Evolutionary conservation across 208 protist species (phyloP), one percentile per base, ranked within the genome.

Genomic region (Leishmania tropica): DNA sequence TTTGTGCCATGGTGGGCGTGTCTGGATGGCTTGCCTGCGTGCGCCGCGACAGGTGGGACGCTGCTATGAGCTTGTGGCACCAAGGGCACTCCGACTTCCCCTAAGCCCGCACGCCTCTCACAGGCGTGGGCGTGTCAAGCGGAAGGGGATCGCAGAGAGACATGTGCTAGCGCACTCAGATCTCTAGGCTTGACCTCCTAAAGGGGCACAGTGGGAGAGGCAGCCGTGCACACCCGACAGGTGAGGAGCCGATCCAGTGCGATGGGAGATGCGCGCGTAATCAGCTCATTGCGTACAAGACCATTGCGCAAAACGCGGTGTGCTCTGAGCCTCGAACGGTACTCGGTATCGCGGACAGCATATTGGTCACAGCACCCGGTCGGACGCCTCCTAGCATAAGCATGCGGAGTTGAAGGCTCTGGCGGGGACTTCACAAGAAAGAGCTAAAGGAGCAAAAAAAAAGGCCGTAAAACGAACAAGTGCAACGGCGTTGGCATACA

Each of bases 401-500:
- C 60, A 3, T 4, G n/a, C n/a, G 60, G 60, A 8, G 28, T 6
- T 31, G 21, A 31, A 62, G 56, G 6, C 1, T 5, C 56, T 24
- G 24, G 3, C 24, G 31, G 62, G 28, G 31, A 11, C 28, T 17
- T 48, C 42, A 51, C 45, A 48, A 7, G 42, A 72, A 8, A n/a
- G 45, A 15, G 47, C 70, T 35, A 31, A 51, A 74, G 21, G 47
- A 19, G 8, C 21, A 15, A 70, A 42, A 42, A 35, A 37, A 35
- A 7, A 51, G 11, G 13, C 42, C 13, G 70, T 19, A 54, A 47
- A 74, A 1, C 21, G 47, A 7, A 19, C 40, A 54, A 28, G 13
- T 24, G 19, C 51, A 62, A 35, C 73, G 35, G 31, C 1, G 11
- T 37, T 62, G 21, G 17, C 42, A 67, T 81, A 84, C 80, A 84